Percentiles rank a stretch among this genome's conserved stretches.
phyloP scores from a whole-genome alignment of 192 early-diverging fungal genomes.

The Linnemannia zychae region DNA sequence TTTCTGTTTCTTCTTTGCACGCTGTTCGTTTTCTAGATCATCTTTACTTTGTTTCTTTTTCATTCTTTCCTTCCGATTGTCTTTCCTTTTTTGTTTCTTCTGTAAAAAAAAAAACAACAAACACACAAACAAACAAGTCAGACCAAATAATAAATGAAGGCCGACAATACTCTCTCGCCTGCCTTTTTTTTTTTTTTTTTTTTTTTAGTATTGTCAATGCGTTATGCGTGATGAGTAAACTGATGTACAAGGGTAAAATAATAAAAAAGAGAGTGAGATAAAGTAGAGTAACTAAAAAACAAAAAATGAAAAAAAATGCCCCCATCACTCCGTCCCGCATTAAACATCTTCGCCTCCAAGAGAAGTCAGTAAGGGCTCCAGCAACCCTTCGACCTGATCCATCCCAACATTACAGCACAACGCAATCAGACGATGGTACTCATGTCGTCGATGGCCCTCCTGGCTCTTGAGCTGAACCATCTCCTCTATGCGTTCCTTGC shows the following conservation, averaged over 20 bases:
- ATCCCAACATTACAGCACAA: conserved; percentile 73
- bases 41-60: background rate
- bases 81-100: background rate
- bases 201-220: too few relatives aligned
- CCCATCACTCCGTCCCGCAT: background rate
- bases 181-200: too few relatives aligned
- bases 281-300: too few relatives aligned
- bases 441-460: conserved; percentile 58
- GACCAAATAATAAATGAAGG: too few relatives aligned
- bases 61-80: background rate
- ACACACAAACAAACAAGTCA: too few relatives aligned
- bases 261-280: too few relatives aligned
- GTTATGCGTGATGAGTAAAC: too few relatives aligned
- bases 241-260: too few relatives aligned
- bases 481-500: conserved; percentile 43
- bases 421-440: conserved; percentile 77
- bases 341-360: conserved; percentile 64
- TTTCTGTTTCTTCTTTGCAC: background rate
- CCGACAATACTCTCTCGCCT: too few relatives aligned
- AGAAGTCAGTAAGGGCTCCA: conserved; percentile 70
- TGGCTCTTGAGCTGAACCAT: conserved; percentile 24
- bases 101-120: background rate
- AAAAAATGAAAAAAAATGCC: too few relatives aligned
- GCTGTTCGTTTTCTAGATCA: background rate
- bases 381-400: conserved; percentile 71